phyloP scores from a whole-genome alignment of 1,284 basidiomycete species.

The Apiotrichum gracile region DNA sequence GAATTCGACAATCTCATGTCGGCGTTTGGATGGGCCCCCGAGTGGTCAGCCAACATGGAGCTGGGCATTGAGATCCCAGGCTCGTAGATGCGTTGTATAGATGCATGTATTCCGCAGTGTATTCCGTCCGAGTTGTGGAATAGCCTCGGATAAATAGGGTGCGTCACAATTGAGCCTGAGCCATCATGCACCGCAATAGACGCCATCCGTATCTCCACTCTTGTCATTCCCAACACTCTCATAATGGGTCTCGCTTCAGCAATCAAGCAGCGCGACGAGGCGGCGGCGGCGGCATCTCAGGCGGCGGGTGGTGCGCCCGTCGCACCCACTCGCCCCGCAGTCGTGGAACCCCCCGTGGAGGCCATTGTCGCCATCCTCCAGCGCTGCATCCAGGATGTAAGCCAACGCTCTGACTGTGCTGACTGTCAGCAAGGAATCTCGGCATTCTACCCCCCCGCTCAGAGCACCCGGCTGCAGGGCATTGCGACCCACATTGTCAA shows the following conservation, averaged over 20 bases:
- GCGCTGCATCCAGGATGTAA: constrained; percentile 46
- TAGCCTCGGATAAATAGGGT: no score
- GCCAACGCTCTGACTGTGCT: constrained; percentile 12
- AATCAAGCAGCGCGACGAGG: not conserved
- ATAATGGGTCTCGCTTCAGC: not conserved
- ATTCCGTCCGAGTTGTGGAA: no score
- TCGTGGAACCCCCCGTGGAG: not conserved
- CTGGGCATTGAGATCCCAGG: not conserved
- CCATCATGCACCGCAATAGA: no score
- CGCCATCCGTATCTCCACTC: no score
- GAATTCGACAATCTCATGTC: not conserved
- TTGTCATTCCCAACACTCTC: not conserved
- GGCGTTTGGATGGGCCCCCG: not conserved
- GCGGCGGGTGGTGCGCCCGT: not conserved
- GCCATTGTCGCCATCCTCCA: constrained; percentile 16
- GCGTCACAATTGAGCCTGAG: no score
- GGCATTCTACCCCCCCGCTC: constrained; percentile 46
- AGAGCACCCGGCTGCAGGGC: constrained; percentile 42
- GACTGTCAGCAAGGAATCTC: constrained; percentile 42
- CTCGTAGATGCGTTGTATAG: not conserved
- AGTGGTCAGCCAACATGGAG: not conserved
- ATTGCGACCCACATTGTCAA: constrained; percentile 46
- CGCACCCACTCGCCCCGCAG: not conserved
- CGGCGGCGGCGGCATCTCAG: not conserved
- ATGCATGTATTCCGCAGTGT: no score